Evolutionary conservation across 139 green algal species (phyloP).

Genomic region (Pseudopediastrum boryanum): DNA sequence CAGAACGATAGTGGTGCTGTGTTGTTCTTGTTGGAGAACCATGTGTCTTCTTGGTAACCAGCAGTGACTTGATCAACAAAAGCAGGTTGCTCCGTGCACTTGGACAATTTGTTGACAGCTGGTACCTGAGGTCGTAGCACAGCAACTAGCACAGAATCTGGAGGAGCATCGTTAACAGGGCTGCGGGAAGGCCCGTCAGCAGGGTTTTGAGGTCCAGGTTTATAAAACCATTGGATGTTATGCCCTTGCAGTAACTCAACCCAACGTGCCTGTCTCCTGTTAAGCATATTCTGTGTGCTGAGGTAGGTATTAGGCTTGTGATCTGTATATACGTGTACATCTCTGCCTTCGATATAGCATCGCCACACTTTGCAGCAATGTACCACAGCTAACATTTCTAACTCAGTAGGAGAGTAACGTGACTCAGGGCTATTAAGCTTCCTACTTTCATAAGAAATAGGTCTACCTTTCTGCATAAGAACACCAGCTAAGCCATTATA

Average conservation of each 20-base stretch:
- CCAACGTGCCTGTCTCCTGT: neutral
- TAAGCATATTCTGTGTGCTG: constrained; percentile 2
- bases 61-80: neutral
- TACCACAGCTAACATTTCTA: constrained; percentile 24
- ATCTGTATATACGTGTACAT: constrained; percentile 23
- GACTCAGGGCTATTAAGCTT: neutral
- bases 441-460: constrained; percentile 5
- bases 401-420: neutral
- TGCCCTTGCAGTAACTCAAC: constrained; percentile 9
- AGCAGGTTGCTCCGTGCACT: neutral
- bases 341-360: constrained; percentile 13
- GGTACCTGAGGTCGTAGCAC: neutral
- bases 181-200: neutral
- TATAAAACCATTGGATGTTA: neutral
- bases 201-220: neutral
- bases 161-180: neutral
- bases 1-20: neutral
- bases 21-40: neutral
- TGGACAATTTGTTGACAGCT: too few species aligned
- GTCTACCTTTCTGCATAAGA: neutral
- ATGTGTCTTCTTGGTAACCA: neutral
- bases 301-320: constrained; percentile 19
- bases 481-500: neutral
- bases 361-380: neutral
- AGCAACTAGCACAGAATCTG: neutral